Conservation (phyloP, 2,329 filamentous ascomycete species). For the Sordariomycetes sp. region DNA sequence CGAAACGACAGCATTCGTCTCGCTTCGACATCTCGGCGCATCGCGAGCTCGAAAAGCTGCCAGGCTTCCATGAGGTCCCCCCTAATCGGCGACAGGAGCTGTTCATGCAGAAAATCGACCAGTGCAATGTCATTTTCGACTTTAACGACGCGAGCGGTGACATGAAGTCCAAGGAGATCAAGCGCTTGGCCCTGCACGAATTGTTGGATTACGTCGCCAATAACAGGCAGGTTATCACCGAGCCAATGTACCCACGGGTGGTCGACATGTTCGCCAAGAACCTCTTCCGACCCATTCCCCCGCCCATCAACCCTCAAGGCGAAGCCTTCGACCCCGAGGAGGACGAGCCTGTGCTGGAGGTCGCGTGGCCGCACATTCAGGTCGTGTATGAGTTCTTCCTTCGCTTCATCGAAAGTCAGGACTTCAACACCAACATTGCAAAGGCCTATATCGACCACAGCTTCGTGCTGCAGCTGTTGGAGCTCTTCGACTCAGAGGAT, state of each 20-base stretch:
- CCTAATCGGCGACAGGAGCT: slow-evolving; percentile 91
- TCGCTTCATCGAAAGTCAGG: slow-evolving; percentile 96
- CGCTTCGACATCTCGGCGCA: slow-evolving; percentile 97
- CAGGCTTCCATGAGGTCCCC: slow-evolving; percentile 94
- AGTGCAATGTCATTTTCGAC: slow-evolving; percentile 99
- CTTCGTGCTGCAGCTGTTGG: slow-evolving; percentile 93
- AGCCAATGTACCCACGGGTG: slow-evolving; percentile 96
- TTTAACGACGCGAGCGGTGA: slow-evolving; percentile 97
- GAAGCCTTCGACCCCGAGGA: slow-evolving; percentile 98
- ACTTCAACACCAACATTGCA: slow-evolving; percentile 99
- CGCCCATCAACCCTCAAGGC: slow-evolving; percentile 93
- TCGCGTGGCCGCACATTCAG: slow-evolving; percentile 98
- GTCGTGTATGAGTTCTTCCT: slow-evolving; percentile 99
- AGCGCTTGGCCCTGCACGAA: slow-evolving; percentile 89
- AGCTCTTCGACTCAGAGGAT: slow-evolving; percentile 97
- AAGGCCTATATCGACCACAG: slow-evolving; percentile 98
- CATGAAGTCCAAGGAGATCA: slow-evolving; percentile 99
- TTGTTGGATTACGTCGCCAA: slow-evolving; percentile 97
- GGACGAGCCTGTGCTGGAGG: slow-evolving; percentile 94
- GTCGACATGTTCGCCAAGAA: slow-evolving; percentile 99
- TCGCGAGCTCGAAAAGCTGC: slow-evolving; percentile 91
- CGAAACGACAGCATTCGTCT: slow-evolving; percentile 94
- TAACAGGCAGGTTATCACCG: slow-evolving; percentile 95
- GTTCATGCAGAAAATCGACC: slow-evolving; percentile 99
- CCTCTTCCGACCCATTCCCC: slow-evolving; percentile 91